Conservation (phyloP, 1,139 yeast genomes). For the Nadsonia commutata region DNA sequence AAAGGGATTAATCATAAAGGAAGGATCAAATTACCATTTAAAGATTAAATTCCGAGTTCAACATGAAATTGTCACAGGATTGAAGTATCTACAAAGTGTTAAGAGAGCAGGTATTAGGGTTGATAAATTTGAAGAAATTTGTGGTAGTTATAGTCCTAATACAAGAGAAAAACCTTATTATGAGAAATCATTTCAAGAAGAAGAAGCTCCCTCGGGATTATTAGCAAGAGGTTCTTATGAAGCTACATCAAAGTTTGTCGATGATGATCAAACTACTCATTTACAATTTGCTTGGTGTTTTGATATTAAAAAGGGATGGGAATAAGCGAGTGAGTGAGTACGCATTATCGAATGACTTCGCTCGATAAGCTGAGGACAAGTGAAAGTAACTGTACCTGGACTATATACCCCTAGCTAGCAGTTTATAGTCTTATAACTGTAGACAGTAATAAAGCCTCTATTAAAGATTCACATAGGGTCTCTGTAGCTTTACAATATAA, state of each 20-base stretch:
- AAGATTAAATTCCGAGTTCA: slow-evolving; percentile 71
- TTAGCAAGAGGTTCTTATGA: slow-evolving; percentile 77
- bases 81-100: slow-evolving; percentile 70
- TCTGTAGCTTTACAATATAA: too few relatives aligned
- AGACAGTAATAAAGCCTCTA: too few relatives aligned
- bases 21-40: slow-evolving; percentile 59
- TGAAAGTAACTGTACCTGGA: too few relatives aligned
- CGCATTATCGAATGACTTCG: not conserved
- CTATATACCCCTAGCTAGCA: too few relatives aligned
- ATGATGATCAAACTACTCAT: slow-evolving; percentile 71
- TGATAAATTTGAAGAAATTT: slow-evolving; percentile 74
- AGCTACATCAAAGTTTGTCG: slow-evolving; percentile 70
- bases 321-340: slow-evolving; percentile 1
- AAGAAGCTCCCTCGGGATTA: slow-evolving; percentile 85
- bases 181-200: slow-evolving; percentile 58
- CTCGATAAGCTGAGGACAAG: not conserved
- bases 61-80: slow-evolving; percentile 83
- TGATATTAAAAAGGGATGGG: slow-evolving; percentile 44
- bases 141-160: slow-evolving; percentile 84
- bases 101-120: slow-evolving; percentile 81
- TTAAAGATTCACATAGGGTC: too few relatives aligned
- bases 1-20: slow-evolving; percentile 61
- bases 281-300: slow-evolving; percentile 77
- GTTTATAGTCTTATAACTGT: too few relatives aligned
- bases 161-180: slow-evolving; percentile 73